Evolutionary conservation across 495 filamentous ascomycete species (phyloP).

Genomic region (Xylaria curta): DNA sequence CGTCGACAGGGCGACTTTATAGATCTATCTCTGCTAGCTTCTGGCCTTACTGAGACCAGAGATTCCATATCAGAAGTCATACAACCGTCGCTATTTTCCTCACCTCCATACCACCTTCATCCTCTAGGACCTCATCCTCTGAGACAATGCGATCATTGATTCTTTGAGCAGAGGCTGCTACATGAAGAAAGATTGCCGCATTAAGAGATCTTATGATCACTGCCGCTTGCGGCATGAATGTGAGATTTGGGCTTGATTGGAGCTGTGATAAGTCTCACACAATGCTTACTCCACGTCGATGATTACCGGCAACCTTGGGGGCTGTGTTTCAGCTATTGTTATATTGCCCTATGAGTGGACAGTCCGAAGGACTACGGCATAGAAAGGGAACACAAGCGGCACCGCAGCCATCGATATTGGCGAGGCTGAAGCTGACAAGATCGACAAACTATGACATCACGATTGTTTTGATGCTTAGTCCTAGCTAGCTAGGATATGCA

Average conservation of each 20-base stretch:
- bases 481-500: neutral
- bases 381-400: neutral
- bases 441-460: neutral
- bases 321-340: neutral
- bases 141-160: neutral
- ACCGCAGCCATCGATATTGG: neutral
- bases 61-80: neutral
- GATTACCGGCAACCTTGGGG: neutral
- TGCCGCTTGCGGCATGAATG: neutral
- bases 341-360: neutral
- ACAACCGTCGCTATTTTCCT: neutral
- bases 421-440: slow-evolving; percentile 15
- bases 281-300: neutral
- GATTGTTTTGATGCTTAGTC: neutral
- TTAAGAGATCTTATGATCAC: neutral
- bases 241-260: no score
- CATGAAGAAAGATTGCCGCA: neutral
- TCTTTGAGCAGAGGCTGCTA: neutral
- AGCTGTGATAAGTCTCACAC: neutral
- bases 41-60: neutral
- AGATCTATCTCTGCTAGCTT: neutral
- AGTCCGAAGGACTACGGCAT: neutral
- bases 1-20: neutral
- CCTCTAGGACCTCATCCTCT: neutral
- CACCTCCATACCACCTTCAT: neutral